These are phyloP conservation scores for Cymbopogon flexuosus DNA, from an alignment of 202 grass and related monocot species.

Conservation along the genomic window DNA sequence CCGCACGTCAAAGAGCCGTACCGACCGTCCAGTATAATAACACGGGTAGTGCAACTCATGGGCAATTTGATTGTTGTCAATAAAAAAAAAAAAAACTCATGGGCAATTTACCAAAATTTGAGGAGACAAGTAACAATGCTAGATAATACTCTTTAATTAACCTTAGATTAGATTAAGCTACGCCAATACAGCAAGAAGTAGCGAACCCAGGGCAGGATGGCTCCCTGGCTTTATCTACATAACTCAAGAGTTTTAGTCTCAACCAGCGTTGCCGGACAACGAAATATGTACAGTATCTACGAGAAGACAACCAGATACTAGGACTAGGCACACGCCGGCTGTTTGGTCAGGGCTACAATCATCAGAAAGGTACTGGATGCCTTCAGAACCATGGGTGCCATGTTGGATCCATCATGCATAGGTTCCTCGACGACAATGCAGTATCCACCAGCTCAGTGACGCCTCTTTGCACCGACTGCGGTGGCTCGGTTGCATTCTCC, in stretches of 20 bases:
- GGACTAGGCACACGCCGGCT: not conserved
- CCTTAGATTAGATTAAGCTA: not conserved
- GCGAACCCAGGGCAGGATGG: not conserved
- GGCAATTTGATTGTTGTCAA: too few relatives aligned
- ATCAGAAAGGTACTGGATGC: not conserved
- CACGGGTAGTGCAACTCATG: too few relatives aligned
- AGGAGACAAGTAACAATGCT: not conserved
- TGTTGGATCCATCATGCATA: constrained; percentile 99
- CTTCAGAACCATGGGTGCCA: constrained; percentile 99
- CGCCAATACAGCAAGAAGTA: not conserved
- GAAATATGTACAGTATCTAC: constrained; percentile 37
- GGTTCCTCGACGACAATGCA: constrained; percentile 69
- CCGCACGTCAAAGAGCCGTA: too few relatives aligned
- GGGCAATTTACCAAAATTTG: too few relatives aligned
- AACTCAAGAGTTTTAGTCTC: not conserved
- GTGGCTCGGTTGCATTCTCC: constrained; percentile 69
- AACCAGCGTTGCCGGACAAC: not conserved
- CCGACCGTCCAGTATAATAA: too few relatives aligned
- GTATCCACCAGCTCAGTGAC: constrained; percentile 80
- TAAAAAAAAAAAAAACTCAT: too few relatives aligned
- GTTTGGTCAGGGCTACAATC: constrained; percentile 10
- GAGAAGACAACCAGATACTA: not conserved
- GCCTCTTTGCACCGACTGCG: constrained; percentile 85
- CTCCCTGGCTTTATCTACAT: not conserved
- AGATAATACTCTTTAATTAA: not conserved